Evolutionary conservation across 2,329 filamentous ascomycete genomes (phyloP).

Genomic region (Cryphonectria nitschkei): DNA sequence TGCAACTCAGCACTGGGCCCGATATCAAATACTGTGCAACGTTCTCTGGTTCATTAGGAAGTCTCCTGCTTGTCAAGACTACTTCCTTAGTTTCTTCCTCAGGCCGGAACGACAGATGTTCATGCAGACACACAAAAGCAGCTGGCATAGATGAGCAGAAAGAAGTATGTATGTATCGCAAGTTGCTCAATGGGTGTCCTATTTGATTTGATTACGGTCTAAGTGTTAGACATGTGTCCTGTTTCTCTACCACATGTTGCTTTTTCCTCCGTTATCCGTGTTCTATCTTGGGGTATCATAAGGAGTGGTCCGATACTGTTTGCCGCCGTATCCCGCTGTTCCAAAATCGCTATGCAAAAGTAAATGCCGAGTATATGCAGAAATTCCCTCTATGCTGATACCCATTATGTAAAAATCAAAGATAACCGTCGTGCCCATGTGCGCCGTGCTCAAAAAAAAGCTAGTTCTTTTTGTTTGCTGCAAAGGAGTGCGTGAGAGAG

Average conservation of each 20-base stretch:
- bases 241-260: background rate
- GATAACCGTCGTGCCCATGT: background rate
- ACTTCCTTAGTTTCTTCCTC: conserved; percentile 2
- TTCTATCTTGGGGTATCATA: conserved; percentile 23
- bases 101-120: conserved; percentile 16
- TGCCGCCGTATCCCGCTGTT: conserved; percentile 30
- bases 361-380: conserved; percentile 14
- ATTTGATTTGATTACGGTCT: conserved; percentile 11
- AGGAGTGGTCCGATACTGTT: conserved; percentile 30
- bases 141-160: background rate
- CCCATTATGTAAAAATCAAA: background rate
- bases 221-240: conserved; percentile 4
- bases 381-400: conserved; percentile 1
- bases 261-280: conserved; percentile 9
- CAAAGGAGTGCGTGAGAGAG: conserved; percentile 1
- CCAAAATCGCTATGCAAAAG: conserved; percentile 26
- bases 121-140: no score
- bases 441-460: background rate
- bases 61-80: background rate
- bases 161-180: background rate
- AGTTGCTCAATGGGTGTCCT: background rate
- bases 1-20: conserved; percentile 6
- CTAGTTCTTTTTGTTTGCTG: background rate
- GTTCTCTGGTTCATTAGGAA: conserved; percentile 20
- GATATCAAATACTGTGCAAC: background rate